Conservation (phyloP, 1,284 basidiomycete species). For the Stygiomarasmius scandens region DNA sequence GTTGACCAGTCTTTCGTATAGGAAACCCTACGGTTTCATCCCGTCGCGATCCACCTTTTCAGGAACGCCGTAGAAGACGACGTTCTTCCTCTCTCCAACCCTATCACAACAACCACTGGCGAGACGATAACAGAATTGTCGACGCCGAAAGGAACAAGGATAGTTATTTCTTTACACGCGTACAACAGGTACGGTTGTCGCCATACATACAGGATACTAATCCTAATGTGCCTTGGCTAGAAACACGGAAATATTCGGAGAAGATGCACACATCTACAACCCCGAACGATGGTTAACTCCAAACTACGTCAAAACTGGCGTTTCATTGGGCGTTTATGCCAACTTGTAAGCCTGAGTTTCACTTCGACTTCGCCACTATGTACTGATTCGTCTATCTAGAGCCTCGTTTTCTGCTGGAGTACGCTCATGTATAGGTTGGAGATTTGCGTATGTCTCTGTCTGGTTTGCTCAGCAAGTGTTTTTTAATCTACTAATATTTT, state of each 20-base stretch:
- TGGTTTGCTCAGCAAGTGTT: too few relatives aligned
- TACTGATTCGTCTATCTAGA: constrained; percentile 26
- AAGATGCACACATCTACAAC: constrained; percentile 37
- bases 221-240: too few relatives aligned
- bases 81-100: constrained; percentile 42
- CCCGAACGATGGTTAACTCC: constrained; percentile 52
- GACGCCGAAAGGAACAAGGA: constrained; percentile 37
- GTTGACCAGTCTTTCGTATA: constrained; percentile 18
- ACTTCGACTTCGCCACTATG: neutral
- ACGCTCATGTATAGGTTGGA: constrained; percentile 51
- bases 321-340: constrained; percentile 48
- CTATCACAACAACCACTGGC: constrained; percentile 34
- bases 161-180: constrained; percentile 31
- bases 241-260: constrained; percentile 34
- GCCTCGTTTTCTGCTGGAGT: constrained; percentile 48
- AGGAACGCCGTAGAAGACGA: constrained; percentile 38
- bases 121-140: constrained; percentile 35
- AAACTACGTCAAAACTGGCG: constrained; percentile 34
- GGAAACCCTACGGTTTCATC: constrained; percentile 43
- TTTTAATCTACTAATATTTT: constrained; percentile 10
- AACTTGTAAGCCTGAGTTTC: constrained; percentile 46
- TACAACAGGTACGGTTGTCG: constrained; percentile 36
- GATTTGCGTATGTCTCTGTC: too few relatives aligned
- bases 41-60: constrained; percentile 32
- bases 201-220: neutral